phyloP scores from a whole-genome alignment of 2,329 filamentous ascomycete genomes.

The Phaeomoniella chlamydospora region DNA sequence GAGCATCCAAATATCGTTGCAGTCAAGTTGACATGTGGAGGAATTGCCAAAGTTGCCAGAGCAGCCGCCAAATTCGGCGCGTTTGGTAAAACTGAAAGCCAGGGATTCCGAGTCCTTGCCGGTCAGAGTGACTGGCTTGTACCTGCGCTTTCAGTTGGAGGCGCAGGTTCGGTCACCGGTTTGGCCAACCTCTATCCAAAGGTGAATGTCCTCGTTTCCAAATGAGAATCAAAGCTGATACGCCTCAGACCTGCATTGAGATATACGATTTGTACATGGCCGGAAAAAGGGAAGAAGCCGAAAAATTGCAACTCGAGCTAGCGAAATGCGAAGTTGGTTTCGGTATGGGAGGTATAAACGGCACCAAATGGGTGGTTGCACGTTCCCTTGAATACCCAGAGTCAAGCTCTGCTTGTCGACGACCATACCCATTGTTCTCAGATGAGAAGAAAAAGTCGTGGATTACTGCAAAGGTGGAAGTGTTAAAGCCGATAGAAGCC shows the following conservation, averaged over 20 bases:
- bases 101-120: conserved; percentile 22
- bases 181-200: conserved; percentile 49
- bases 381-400: too few relatives aligned
- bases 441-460: too few relatives aligned
- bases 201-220: conserved; percentile 8
- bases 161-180: conserved; percentile 46
- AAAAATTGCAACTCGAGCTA: conserved; percentile 34
- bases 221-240: too few relatives aligned
- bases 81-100: conserved; percentile 2
- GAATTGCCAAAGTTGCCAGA: conserved; percentile 26
- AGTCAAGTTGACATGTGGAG: conserved; percentile 22
- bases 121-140: conserved; percentile 33
- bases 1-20: conserved; percentile 20
- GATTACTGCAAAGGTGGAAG: too few relatives aligned
- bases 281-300: conserved; percentile 33
- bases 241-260: conserved; percentile 49
- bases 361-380: too few relatives aligned
- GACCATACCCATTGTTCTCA: too few relatives aligned
- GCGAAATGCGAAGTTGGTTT: conserved; percentile 42
- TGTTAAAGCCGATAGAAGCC: too few relatives aligned
- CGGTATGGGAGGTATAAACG: conserved; percentile 38
- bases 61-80: conserved; percentile 20
- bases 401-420: too few relatives aligned
- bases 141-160: conserved; percentile 43
- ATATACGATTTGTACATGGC: conserved; percentile 36